phyloP scores from a whole-genome alignment of 2,329 filamentous ascomycete genomes.

The Eutypa lata region DNA sequence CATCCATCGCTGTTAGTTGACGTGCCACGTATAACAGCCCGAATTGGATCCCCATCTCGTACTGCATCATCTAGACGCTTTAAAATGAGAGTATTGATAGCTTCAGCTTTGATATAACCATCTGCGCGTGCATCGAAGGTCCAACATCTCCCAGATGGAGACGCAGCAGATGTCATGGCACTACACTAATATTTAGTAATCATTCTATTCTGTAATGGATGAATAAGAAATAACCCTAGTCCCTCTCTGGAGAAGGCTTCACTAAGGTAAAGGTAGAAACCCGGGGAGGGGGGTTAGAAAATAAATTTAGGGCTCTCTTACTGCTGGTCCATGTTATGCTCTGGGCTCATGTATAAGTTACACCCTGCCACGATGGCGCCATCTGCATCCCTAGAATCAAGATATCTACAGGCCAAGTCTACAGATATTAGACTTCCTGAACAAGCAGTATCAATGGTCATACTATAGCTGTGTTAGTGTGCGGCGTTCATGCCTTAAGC shows the following conservation, averaged over 20 bases:
- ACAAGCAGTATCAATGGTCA: not conserved
- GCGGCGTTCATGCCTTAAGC: too few relatives aligned
- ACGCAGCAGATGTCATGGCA: slow-evolving; percentile 8
- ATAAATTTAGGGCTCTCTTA: too few relatives aligned
- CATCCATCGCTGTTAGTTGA: slow-evolving; percentile 37
- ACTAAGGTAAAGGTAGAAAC: too few relatives aligned
- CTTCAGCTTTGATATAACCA: slow-evolving; percentile 47
- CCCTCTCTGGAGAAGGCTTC: too few relatives aligned
- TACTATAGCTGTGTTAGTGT: not conserved
- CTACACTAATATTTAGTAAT: too few relatives aligned
- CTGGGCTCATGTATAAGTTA: slow-evolving; percentile 31
- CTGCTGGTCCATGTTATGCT: slow-evolving; percentile 17
- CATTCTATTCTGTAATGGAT: too few relatives aligned
- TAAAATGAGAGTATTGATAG: slow-evolving; percentile 36
- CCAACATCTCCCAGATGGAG: slow-evolving; percentile 19
- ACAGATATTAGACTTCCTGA: not conserved
- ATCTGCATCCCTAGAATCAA: not conserved
- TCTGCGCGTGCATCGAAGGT: slow-evolving; percentile 38
- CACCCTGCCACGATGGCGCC: slow-evolving; percentile 17
- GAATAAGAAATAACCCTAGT: too few relatives aligned
- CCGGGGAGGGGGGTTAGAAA: too few relatives aligned
- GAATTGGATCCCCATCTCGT: slow-evolving; percentile 36
- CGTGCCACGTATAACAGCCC: slow-evolving; percentile 30
- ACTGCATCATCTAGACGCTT: slow-evolving; percentile 42
- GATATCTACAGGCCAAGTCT: not conserved